phyloP scores from a whole-genome alignment of 1,139 yeast genomes.

The Eremothecium gossypii region DNA sequence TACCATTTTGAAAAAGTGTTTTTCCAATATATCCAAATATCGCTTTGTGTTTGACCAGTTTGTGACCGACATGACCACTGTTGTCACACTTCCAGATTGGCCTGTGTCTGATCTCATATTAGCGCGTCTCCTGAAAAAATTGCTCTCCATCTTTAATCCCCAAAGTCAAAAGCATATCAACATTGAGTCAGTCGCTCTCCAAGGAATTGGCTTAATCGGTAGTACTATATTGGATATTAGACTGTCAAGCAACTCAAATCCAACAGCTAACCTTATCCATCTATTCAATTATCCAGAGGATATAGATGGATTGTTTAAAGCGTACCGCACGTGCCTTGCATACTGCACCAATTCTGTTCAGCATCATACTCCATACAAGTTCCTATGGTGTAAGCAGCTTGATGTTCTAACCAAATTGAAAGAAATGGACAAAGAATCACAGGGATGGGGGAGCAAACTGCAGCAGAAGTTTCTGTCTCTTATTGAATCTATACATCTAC shows the following conservation, averaged over 20 bases:
- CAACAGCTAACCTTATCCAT: constrained; percentile 17
- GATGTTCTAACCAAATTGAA: constrained; percentile 10
- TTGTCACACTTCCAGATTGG: constrained; percentile 51
- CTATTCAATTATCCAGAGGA: constrained; percentile 21
- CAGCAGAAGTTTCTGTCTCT: not conserved
- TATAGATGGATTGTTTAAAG: constrained; percentile 11
- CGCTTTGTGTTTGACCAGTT: constrained; percentile 42
- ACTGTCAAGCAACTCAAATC: constrained; percentile 11
- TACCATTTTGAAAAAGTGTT: constrained; percentile 34
- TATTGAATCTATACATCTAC: not conserved
- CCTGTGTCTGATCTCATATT: constrained; percentile 46
- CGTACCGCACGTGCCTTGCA: constrained; percentile 13
- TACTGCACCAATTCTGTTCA: constrained; percentile 1
- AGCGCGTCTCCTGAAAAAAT: constrained; percentile 35
- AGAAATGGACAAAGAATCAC: constrained; percentile 12
- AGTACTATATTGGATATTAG: constrained; percentile 35
- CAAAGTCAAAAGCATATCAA: constrained; percentile 32
- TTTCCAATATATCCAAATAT: constrained; percentile 33
- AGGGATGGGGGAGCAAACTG: constrained; percentile 7
- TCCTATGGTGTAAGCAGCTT: constrained; percentile 16
- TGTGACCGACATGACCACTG: constrained; percentile 44
- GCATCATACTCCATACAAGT: constrained; percentile 7
- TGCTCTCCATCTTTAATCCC: constrained; percentile 31
- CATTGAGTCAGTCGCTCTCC: constrained; percentile 45
- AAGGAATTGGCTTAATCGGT: constrained; percentile 49